Evolutionary conservation across 768 basidiomycete species (phyloP).

Genomic region (Hortiboletus campestris): DNA sequence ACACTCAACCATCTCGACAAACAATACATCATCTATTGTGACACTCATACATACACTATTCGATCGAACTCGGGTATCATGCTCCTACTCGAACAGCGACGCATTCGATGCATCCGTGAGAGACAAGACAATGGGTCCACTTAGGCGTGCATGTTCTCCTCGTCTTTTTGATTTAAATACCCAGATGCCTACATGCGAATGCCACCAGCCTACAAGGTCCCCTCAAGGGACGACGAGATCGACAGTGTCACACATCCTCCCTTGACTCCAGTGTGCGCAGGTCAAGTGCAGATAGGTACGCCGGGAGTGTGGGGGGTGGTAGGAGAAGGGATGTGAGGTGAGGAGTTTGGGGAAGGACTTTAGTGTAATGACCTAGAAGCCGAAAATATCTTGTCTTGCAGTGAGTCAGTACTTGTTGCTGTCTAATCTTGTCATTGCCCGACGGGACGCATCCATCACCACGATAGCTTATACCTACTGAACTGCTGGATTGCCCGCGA

Average conservation of each 20-base stretch:
- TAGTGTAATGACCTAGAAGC: constrained; percentile 18
- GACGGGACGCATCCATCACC: neutral
- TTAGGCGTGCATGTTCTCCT: neutral
- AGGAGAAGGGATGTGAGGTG: neutral
- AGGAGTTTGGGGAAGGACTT: neutral
- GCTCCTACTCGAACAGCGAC: neutral
- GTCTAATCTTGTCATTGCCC: neutral
- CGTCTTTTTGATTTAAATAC: neutral
- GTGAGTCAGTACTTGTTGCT: neutral
- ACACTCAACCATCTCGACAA: neutral
- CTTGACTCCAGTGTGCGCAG: neutral
- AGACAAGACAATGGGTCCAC: neutral
- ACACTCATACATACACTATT: neutral
- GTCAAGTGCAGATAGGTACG: constrained; percentile 7
- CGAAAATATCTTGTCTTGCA: constrained; percentile 5
- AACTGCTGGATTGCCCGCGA: neutral
- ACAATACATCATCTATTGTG: constrained; percentile 7
- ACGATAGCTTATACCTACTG: neutral
- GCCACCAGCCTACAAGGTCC: neutral
- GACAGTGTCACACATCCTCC: neutral
- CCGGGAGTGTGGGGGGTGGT: neutral
- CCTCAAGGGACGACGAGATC: neutral
- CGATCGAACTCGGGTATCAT: constrained; percentile 1
- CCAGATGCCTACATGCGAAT: neutral
- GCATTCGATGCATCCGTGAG: neutral